A percentile compares a stretch with the other conserved stretches of the same genome.
Evolutionary conservation across 257 asterid species (phyloP).

Genomic region (Mentha longifolia): DNA sequence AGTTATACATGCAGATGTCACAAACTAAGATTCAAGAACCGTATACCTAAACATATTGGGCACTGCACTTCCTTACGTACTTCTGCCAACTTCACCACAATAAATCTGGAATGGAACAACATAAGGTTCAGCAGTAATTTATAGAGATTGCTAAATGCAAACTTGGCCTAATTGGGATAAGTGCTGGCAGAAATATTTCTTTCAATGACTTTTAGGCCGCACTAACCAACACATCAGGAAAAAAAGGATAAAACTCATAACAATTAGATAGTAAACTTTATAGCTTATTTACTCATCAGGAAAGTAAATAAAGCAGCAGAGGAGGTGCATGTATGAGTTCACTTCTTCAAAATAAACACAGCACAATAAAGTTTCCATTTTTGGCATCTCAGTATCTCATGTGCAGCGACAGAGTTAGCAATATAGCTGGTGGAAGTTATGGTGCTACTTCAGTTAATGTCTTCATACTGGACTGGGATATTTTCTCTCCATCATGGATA

Average conservation of each 20-base stretch:
- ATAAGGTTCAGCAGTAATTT: constrained; percentile 25
- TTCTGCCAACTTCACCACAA: constrained; percentile 78
- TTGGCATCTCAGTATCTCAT: constrained; percentile 25
- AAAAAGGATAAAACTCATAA: not conserved
- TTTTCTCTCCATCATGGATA: constrained; percentile 25
- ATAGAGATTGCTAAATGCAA: constrained; percentile 17
- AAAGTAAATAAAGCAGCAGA: constrained; percentile 21
- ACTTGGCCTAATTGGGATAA: constrained; percentile 12
- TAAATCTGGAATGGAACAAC: constrained; percentile 56
- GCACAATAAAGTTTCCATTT: constrained; percentile 12
- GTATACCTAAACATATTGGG: constrained; percentile 96
- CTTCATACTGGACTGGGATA: constrained; percentile 4
- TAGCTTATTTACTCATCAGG: not conserved
- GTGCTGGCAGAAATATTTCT: constrained; percentile 10
- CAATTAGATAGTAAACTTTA: constrained; percentile 13
- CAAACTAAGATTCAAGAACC: constrained; percentile 30
- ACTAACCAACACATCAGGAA: not conserved
- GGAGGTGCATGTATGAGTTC: constrained; percentile 18
- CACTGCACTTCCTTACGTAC: constrained; percentile 98
- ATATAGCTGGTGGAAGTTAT: not conserved
- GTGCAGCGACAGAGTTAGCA: constrained; percentile 17
- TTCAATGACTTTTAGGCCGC: constrained; percentile 8
- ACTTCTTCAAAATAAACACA: constrained; percentile 26
- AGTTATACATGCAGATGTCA: constrained; percentile 13
- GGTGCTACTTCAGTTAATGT: not conserved